Evolutionary conservation across 768 basidiomycete genomes (phyloP).

Genomic region (Podaxis pistillaris): DNA sequence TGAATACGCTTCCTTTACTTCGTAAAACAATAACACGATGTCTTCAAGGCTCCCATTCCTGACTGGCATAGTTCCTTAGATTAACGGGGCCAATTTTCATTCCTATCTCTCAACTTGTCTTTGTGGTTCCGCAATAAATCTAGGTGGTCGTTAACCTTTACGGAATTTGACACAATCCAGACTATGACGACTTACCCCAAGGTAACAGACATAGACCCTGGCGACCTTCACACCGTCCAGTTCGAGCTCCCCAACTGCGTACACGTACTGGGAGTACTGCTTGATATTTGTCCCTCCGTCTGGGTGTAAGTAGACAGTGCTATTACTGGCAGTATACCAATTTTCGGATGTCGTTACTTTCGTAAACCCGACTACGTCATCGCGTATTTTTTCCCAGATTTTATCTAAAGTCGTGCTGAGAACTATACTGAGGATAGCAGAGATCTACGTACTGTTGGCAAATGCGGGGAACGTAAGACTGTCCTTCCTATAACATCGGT

Average conservation of each 20-base stretch:
- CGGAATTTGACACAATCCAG: background rate
- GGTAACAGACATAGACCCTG: background rate
- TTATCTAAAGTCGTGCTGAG: background rate
- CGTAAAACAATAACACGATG: too few species aligned
- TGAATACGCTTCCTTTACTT: too few species aligned
- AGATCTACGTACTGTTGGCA: background rate
- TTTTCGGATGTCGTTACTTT: background rate
- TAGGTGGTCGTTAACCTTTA: background rate
- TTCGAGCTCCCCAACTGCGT: background rate
- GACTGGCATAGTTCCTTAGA: too few species aligned
- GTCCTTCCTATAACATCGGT: background rate
- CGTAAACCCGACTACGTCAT: background rate
- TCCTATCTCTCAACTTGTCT: background rate
- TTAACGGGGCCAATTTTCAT: too few species aligned
- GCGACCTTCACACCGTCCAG: background rate
- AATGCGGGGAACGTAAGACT: background rate
- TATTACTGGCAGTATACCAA: background rate
- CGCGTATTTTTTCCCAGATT: background rate
- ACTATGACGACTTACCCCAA: background rate
- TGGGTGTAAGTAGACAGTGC: background rate
- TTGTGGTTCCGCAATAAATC: background rate
- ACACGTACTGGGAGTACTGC: background rate
- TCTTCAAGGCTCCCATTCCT: too few species aligned
- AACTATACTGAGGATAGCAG: background rate
- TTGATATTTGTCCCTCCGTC: background rate